A percentile compares a stretch with the other conserved stretches of the same genome.
phyloP scores from a whole-genome alignment of 106 monocot genomes.

The Platanthera zijinensis region DNA sequence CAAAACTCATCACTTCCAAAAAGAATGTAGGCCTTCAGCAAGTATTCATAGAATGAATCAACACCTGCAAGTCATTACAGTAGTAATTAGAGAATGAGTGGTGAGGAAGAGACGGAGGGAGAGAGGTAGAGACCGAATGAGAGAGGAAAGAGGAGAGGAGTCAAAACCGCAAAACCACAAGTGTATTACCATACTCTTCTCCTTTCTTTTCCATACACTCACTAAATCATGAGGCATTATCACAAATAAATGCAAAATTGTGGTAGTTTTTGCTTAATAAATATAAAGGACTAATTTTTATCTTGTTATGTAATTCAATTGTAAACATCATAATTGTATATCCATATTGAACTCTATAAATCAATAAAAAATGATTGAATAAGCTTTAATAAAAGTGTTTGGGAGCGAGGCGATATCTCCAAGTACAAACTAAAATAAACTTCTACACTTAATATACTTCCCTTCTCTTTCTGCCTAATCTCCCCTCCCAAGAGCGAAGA shows the following conservation, averaged over 20 bases:
- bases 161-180: too few species aligned
- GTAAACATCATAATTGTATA: too few species aligned
- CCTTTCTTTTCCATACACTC: neutral
- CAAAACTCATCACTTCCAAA: slow-evolving; percentile 88
- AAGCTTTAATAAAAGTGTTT: too few species aligned
- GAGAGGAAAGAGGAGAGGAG: neutral
- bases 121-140: neutral
- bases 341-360: too few species aligned
- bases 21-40: slow-evolving; percentile 85
- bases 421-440: too few species aligned
- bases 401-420: too few species aligned
- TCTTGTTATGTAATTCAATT: too few species aligned
- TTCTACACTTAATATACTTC: too few species aligned
- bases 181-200: neutral
- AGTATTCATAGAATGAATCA: slow-evolving; percentile 97
- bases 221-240: neutral
- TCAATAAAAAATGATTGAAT: too few species aligned
- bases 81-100: neutral
- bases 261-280: neutral
- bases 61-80: slow-evolving; percentile 46
- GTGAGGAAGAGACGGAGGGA: neutral
- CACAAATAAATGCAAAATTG: neutral
- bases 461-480: too few species aligned
- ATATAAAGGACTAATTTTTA: neutral
- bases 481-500: neutral